Evolutionary conservation across 2,329 filamentous ascomycete genomes (phyloP), one percentile per base, ranked within the genome.

Genomic region (Nigrospora oryzae): DNA sequence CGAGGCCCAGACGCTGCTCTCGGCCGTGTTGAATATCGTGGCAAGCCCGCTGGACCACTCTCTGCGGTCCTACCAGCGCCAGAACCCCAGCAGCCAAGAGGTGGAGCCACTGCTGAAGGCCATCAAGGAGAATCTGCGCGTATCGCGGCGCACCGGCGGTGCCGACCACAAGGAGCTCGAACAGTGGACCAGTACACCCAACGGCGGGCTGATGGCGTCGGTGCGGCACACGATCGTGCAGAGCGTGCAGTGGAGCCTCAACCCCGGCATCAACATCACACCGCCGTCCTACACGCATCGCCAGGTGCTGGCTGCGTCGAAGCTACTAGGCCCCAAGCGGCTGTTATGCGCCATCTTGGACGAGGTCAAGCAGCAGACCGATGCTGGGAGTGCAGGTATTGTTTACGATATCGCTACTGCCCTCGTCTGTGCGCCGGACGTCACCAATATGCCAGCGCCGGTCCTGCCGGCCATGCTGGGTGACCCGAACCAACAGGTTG

Each of bases 231-330:
- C 77, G 0, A 67, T 88, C 1, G 75, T 81, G 44, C 71, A 69
- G 1, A 73, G 90, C 5, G 71, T 83, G 2, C 72, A 80, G 40
- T 91, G 86, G 86, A 78, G 74, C 31, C 63, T 79, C 35, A 73
- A 81, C 42, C 73, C 77, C 0, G 66, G 66, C 5, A 62, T 74
- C 33, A 78, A 74, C 46, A 66, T 67, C 31, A 76, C 76, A 66
- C 77, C 78, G 2, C 72, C 84, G 0, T 72, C 75, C 11, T 91
- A 90, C 59, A 86, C 83, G 0, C 84, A 89, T 57, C 79, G 83
- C 5, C 82, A 86, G 51, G 66, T 89, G 3, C 72, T 86, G 10
- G 71, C 75, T 0, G 79, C 75, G 0, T 62, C 79, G 33, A 74
- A 76, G 45, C 67, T 86, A 31, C 64, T 85, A 1, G 84, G 84